Conservation (phyloP, 1,284 basidiomycete species). For the Trichosporon ovoides region DNA sequence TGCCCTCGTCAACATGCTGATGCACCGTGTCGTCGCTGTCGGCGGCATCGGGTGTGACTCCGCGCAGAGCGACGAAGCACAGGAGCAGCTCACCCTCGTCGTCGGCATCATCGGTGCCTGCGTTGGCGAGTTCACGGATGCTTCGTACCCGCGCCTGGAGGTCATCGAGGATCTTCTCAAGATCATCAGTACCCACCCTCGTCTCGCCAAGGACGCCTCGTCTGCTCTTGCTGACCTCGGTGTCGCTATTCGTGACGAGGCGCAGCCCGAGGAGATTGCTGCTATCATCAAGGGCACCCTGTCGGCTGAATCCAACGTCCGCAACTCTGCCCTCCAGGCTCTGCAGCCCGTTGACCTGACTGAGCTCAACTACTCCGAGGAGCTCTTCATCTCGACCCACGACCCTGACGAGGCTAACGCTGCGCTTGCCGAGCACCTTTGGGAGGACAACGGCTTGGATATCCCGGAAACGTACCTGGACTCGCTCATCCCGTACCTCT, state of each 20-base stretch:
- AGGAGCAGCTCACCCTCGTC: constrained; percentile 82
- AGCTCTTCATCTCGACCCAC: constrained; percentile 83
- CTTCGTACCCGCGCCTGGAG: constrained; percentile 65
- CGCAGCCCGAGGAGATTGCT: constrained; percentile 60
- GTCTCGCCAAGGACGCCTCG: constrained; percentile 79
- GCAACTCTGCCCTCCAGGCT: constrained; percentile 85
- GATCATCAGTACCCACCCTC: constrained; percentile 71
- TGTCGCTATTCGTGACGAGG: constrained; percentile 68
- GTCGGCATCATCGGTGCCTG: constrained; percentile 85
- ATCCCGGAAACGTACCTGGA: constrained; percentile 68
- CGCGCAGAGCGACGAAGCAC: constrained; percentile 62
- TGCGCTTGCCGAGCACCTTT: constrained; percentile 71
- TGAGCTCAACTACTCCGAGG: constrained; percentile 84
- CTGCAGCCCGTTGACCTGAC: constrained; percentile 91
- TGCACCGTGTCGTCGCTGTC: constrained; percentile 63
- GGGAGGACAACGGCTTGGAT: constrained; percentile 96
- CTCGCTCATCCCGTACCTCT: constrained; percentile 64
- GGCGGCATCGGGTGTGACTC: constrained; percentile 62
- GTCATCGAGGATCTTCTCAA: constrained; percentile 70
- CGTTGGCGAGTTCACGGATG: constrained; percentile 67
- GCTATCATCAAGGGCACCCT: constrained; percentile 71
- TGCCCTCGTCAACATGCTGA: constrained; percentile 72
- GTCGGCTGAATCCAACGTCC: constrained; percentile 80
- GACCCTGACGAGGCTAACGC: constrained; percentile 91
- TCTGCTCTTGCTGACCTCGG: constrained; percentile 77